A percentile compares a stretch with the other conserved stretches of the same genome.
Evolutionary conservation across 164 flowering plant species (phyloP).

Genomic region (Magnolia officinalis): DNA sequence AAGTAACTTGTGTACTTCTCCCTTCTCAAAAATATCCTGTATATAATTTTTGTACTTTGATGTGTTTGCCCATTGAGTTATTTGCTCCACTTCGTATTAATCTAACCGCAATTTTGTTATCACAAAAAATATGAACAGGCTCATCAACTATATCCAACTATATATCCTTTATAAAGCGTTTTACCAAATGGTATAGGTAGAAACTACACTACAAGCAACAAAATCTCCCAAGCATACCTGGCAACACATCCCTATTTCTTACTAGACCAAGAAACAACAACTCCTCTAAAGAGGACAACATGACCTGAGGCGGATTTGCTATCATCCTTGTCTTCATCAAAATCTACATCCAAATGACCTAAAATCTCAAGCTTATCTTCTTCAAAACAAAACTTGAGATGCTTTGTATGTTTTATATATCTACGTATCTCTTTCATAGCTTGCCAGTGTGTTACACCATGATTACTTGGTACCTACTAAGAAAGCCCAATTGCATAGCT

Average conservation of each 20-base stretch:
- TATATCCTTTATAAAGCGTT: background rate
- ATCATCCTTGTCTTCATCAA: background rate
- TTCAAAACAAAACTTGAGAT: background rate
- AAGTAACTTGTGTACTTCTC: background rate
- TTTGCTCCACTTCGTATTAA: background rate
- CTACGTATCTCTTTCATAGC: background rate
- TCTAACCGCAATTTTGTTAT: background rate
- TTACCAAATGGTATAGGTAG: background rate
- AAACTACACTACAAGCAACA: background rate
- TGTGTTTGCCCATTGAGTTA: background rate
- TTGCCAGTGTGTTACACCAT: too few relatives aligned
- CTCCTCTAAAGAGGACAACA: background rate
- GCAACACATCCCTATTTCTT: slow-evolving; percentile 1
- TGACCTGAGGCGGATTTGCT: background rate
- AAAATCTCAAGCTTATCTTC: too few relatives aligned
- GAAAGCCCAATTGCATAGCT: too few relatives aligned
- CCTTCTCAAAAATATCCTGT: background rate
- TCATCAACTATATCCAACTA: background rate
- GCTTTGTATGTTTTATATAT: background rate
- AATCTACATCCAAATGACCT: background rate
- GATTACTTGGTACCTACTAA: too few relatives aligned
- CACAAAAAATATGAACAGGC: background rate
- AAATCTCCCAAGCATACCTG: background rate
- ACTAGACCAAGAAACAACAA: background rate
- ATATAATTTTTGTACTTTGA: background rate